phyloP scores from a whole-genome alignment of 1,284 basidiomycete species.

The Cryptococcus maquisensis region DNA sequence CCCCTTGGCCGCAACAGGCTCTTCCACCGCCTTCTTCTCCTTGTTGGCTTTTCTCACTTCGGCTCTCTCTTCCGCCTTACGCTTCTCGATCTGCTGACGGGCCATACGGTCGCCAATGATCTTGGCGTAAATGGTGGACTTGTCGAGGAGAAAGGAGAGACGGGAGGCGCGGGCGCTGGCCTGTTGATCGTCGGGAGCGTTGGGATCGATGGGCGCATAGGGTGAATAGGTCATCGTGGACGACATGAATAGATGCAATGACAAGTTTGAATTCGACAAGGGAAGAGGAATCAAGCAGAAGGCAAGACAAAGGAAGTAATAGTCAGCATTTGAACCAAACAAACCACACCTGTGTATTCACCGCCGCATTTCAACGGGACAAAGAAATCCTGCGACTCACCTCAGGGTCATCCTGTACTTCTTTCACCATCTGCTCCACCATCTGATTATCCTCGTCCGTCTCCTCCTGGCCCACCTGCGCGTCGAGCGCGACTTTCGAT shows the following conservation, averaged over 20 bases:
- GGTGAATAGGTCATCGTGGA: neutral
- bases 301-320: conserved; percentile 18
- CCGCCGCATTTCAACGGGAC: neutral
- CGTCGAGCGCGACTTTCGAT: conserved; percentile 6
- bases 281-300: neutral
- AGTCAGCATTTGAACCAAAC: conserved; percentile 3
- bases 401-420: conserved; percentile 37
- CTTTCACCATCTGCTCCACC: conserved; percentile 17
- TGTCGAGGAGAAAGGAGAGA: conserved; percentile 42
- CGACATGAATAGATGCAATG: neutral
- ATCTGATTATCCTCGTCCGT: conserved; percentile 10
- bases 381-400: conserved; percentile 11
- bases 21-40: conserved; percentile 31
- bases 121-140: conserved; percentile 49
- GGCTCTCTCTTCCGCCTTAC: conserved; percentile 37
- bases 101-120: conserved; percentile 50
- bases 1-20: neutral
- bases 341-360: neutral
- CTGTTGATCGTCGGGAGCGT: conserved; percentile 17
- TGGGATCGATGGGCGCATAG: neutral
- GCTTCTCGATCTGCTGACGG: conserved; percentile 45
- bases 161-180: conserved; percentile 29
- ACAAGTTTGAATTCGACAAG: conserved; percentile 1
- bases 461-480: conserved; percentile 1
- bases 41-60: conserved; percentile 44